Base-by-base conservation (phyloP, 2,329 filamentous ascomycete species). In the Calonectria pteridis region DNA sequence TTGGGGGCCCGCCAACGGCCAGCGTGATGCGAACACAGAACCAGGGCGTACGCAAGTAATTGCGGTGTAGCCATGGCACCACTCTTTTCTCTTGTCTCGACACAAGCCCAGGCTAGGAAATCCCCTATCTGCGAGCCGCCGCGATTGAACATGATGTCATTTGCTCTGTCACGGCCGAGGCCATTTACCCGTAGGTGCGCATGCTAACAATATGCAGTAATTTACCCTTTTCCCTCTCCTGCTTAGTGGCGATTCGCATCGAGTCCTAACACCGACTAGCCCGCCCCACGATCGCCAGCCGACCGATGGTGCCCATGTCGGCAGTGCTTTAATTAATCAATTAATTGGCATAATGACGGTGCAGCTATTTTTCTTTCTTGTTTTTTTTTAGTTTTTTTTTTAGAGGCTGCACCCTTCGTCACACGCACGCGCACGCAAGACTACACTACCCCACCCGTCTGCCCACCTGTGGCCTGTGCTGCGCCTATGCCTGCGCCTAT, bases 371-470 rank as follows among this genome's bases (percentile, higher is more conserved):
- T 51, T 51, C 20, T 18, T 29, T n/a, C n/a, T n/a, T n/a, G n/a
- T 33, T 58, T 58, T 33, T 51, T 51, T 29, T 18, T 29, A 28
- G 2, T 1, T 51, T 58, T 20, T 23, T 43, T 63, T 43, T 63
- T 43, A 51, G 35, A 58, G 46, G 20, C 50, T 53, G 65, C 50
- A 58, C 33, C 43, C 31, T 53, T 29, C n/a, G 65, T 68, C 65
- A 68, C 50, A 58, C 65, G 37, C 40, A 63, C 37, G 23, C 58
- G 63, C 51, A 43, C 64, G 51, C 62, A 67, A 66, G 37, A 16
- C 66, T 71, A 62, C 69, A 23, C 66, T 71, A 67, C 69, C 69
- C 69, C 69, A 71, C 69, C 53, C 49, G 51, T 62, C 69, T 71
- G 69, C 58, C 63, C 63, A 71, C 63, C n/a, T 43, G 63, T 31